These are phyloP conservation scores for Calonectria crousiana DNA, from an alignment of 2,329 filamentous ascomycete genomes.

Conservation along the genomic window DNA sequence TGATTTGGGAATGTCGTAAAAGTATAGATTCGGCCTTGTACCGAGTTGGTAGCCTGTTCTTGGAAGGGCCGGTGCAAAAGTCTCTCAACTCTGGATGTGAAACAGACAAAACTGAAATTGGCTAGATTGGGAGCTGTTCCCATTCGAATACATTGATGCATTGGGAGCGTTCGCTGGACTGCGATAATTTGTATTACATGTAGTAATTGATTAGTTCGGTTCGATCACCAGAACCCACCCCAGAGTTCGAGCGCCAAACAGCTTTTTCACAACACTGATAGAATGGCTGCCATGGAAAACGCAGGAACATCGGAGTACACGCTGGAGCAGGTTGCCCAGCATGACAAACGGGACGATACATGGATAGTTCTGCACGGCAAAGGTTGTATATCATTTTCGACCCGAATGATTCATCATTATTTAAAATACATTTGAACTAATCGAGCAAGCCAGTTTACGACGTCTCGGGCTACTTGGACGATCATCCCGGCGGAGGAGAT, in stretches of 20 bases:
- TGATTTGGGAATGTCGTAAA: neutral
- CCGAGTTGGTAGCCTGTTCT: neutral
- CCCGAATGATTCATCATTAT: neutral
- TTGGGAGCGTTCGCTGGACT: neutral
- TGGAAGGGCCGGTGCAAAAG: neutral
- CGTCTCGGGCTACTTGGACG: neutral
- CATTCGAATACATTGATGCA: neutral
- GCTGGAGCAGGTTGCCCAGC: neutral
- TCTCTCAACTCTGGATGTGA: neutral
- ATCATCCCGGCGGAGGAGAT: neutral
- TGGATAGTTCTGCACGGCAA: neutral
- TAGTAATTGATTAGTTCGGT: neutral
- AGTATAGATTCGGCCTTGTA: neutral
- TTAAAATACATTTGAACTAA: neutral
- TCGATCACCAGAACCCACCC: neutral
- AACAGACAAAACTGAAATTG: neutral
- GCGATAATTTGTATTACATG: neutral
- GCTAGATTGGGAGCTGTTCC: neutral
- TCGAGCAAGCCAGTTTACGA: neutral
- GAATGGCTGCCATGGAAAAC: neutral
- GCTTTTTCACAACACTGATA: neutral
- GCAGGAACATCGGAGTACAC: neutral
- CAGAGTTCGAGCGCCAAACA: neutral
- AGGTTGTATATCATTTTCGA: neutral
- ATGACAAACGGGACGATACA: neutral